Percentiles rank a stretch among this genome's conserved stretches.
These are phyloP conservation scores for Lizonia empirigonia DNA, from an alignment of 2,329 filamentous ascomycete species.

Conservation along the genomic window DNA sequence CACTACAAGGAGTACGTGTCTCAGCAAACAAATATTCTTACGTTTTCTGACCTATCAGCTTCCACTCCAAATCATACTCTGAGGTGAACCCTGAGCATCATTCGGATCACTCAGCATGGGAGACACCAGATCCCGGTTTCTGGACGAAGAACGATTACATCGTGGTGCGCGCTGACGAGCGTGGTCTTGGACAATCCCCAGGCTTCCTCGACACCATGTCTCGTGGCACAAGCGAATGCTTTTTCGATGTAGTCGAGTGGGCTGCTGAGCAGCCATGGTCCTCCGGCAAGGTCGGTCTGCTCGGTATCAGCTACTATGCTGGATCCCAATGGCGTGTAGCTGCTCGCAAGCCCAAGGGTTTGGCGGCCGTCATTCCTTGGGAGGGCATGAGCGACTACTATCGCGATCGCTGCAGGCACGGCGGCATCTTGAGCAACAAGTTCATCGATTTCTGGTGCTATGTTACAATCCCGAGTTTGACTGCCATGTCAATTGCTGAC, in stretches of 20 bases:
- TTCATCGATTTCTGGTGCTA: conserved; percentile 63
- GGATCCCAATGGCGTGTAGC: conserved; percentile 62
- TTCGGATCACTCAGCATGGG: conserved; percentile 53
- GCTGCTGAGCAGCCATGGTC: conserved; percentile 58
- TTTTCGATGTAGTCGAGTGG: conserved; percentile 61
- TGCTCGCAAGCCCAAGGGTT: conserved; percentile 57
- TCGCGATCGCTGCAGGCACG: conserved; percentile 51
- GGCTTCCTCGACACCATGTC: conserved; percentile 62
- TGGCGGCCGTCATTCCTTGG: conserved; percentile 60
- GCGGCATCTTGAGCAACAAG: conserved; percentile 46
- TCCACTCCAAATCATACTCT: conserved; percentile 57
- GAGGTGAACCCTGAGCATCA: conserved; percentile 42
- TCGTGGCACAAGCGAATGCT: conserved; percentile 57
- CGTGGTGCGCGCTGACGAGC: conserved; percentile 56
- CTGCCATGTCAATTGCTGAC: neutral
- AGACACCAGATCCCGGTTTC: conserved; percentile 51
- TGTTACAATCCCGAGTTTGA: conserved; percentile 3
- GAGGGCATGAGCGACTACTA: conserved; percentile 64
- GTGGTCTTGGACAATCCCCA: conserved; percentile 58
- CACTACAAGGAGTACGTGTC: conserved; percentile 59
- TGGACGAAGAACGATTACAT: conserved; percentile 48
- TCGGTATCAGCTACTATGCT: conserved; percentile 60
- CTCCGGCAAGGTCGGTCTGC: conserved; percentile 57
- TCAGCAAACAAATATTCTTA: neutral
- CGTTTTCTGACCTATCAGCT: conserved; percentile 41